Conservation (phyloP, 139 green algal species). For the Gonium pectorale region DNA sequence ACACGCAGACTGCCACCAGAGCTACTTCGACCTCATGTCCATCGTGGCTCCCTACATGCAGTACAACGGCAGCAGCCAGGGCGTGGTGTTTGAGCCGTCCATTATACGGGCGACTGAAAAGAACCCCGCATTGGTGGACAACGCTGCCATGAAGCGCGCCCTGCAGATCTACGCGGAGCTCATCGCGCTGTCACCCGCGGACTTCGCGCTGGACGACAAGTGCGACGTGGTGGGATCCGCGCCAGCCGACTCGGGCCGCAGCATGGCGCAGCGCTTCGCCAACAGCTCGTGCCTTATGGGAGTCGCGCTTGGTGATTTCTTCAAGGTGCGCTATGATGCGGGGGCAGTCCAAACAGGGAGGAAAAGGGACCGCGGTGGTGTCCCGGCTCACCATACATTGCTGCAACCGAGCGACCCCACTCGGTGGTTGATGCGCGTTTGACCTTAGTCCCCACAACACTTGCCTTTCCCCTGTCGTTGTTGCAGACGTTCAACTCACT, state of each 20-base stretch:
- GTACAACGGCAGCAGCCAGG: constrained; percentile 41
- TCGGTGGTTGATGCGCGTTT: no score
- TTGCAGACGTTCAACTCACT: constrained; percentile 6
- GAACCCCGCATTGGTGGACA: constrained; percentile 33
- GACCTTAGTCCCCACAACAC: no score
- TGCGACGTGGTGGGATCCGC: constrained; percentile 9
- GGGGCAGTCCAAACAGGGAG: no score
- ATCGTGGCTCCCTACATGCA: constrained; percentile 51
- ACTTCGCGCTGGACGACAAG: neutral
- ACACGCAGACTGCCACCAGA: constrained; percentile 42
- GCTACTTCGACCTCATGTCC: constrained; percentile 42
- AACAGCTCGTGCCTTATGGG: constrained; percentile 40
- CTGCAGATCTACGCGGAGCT: constrained; percentile 21
- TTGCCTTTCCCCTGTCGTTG: neutral
- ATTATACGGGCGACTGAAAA: neutral
- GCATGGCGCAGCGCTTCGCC: constrained; percentile 43
- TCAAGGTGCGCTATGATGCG: constrained; percentile 52
- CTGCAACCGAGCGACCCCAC: no score
- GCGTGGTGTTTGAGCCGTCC: constrained; percentile 21
- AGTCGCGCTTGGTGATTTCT: constrained; percentile 32
- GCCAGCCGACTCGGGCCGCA: neutral
- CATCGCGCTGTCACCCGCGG: neutral
- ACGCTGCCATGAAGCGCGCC: constrained; percentile 15
- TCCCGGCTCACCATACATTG: no score
- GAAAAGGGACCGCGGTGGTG: no score